These are phyloP conservation scores for Coniochaeta sp. DNA, from an alignment of 2,329 filamentous ascomycete genomes.

Conservation along the genomic window DNA sequence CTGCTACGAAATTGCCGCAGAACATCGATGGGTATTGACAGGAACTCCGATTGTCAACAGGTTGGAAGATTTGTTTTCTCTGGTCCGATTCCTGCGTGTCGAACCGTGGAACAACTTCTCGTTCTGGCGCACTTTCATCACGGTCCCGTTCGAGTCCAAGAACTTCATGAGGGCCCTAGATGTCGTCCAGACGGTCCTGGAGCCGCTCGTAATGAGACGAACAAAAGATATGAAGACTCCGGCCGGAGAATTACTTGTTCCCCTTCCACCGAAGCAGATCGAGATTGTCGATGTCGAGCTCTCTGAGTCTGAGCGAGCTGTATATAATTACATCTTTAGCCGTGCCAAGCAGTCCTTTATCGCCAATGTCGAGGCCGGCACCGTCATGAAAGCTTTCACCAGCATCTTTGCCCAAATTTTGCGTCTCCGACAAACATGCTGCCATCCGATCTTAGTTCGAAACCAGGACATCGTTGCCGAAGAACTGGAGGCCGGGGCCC, in stretches of 20 bases:
- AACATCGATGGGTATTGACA: slow-evolving; percentile 87
- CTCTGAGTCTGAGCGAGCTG: slow-evolving; percentile 74
- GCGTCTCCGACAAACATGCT: slow-evolving; percentile 86
- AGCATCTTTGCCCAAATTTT: slow-evolving; percentile 97
- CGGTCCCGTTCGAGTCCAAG: slow-evolving; percentile 90
- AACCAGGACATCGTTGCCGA: slow-evolving; percentile 81
- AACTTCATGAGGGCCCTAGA: slow-evolving; percentile 90
- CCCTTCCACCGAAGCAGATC: slow-evolving; percentile 71
- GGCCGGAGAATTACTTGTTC: slow-evolving; percentile 66
- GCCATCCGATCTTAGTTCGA: slow-evolving; percentile 82
- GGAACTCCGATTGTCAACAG: slow-evolving; percentile 96
- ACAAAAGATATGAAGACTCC: slow-evolving; percentile 99
- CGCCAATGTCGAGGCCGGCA: slow-evolving; percentile 83
- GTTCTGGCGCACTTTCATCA: slow-evolving; percentile 99
- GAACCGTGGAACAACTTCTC: slow-evolving; percentile 99
- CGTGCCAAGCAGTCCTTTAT: slow-evolving; percentile 79
- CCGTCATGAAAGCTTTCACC: slow-evolving; percentile 89
- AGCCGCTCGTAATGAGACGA: slow-evolving; percentile 87
- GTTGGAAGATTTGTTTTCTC: slow-evolving; percentile 86
- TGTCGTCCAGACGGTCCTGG: slow-evolving; percentile 92
- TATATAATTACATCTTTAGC: slow-evolving; percentile 86
- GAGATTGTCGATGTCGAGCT: slow-evolving; percentile 85
- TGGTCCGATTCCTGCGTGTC: slow-evolving; percentile 86
- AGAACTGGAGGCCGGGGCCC: slow-evolving; percentile 73
- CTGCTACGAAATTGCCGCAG: slow-evolving; percentile 81